Percentiles rank a stretch among this genome's conserved stretches.
Evolutionary conservation across 2,329 filamentous ascomycete species (phyloP).

Genomic region (Aspergillus piperis): DNA sequence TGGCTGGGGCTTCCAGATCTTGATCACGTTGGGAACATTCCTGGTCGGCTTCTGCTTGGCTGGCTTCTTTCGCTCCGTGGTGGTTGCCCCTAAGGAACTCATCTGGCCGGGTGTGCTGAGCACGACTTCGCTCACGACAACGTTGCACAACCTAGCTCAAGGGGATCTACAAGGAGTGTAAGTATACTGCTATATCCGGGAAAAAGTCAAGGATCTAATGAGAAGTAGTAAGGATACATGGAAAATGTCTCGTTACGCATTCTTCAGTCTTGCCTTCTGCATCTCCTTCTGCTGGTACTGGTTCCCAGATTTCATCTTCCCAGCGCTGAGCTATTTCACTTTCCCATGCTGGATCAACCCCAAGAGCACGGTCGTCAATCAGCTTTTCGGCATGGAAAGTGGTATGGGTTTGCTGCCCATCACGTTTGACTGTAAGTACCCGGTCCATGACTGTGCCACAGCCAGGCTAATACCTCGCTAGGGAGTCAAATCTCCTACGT

Average conservation of each 20-base stretch:
- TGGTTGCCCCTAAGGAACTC: slow-evolving; percentile 58
- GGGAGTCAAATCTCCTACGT: slow-evolving; percentile 32
- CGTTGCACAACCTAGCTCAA: slow-evolving; percentile 64
- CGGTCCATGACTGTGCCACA: slow-evolving; percentile 42
- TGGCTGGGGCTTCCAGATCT: slow-evolving; percentile 30
- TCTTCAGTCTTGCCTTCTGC: slow-evolving; percentile 23
- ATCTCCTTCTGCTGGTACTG: slow-evolving; percentile 32
- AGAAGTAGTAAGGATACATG: slow-evolving; percentile 39
- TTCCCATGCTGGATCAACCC: slow-evolving; percentile 35
- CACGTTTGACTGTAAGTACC: slow-evolving; percentile 47
- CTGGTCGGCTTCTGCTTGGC: slow-evolving; percentile 62
- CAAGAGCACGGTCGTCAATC: slow-evolving; percentile 29
- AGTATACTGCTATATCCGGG: slow-evolving; percentile 11
- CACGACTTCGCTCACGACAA: slow-evolving; percentile 67
- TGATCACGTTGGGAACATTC: slow-evolving; percentile 65
- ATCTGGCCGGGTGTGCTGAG: slow-evolving; percentile 56
- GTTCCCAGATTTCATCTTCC: slow-evolving; percentile 34
- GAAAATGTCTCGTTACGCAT: slow-evolving; percentile 37
- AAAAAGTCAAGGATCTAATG: neutral
- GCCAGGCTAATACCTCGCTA: neutral
- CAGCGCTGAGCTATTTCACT: slow-evolving; percentile 32
- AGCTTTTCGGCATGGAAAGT: slow-evolving; percentile 31
- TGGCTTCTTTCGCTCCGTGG: slow-evolving; percentile 62
- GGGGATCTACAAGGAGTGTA: slow-evolving; percentile 44
- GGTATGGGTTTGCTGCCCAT: slow-evolving; percentile 34